These are phyloP conservation scores for Xylariaceae sp. DNA, from an alignment of 2,329 filamentous ascomycete genomes.

Conservation along the genomic window DNA sequence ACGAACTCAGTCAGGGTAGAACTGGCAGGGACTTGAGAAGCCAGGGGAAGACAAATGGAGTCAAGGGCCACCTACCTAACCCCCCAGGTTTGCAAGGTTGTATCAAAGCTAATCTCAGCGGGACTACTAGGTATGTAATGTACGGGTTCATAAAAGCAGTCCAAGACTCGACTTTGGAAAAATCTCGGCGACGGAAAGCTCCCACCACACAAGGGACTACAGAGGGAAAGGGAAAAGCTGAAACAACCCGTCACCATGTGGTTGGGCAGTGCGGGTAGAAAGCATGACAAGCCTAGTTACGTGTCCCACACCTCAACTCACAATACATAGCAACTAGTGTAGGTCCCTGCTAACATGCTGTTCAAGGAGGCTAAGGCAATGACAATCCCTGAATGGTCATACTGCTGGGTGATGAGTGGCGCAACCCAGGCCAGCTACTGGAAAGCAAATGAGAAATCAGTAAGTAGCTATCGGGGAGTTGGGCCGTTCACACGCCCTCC, in stretches of 20 bases:
- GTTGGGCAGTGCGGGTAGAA: conserved; percentile 32
- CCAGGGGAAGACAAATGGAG: conserved; percentile 27
- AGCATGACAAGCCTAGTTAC: conserved; percentile 36
- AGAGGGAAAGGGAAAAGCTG: conserved; percentile 37
- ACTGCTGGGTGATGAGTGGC: conserved; percentile 27
- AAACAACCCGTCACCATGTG: conserved; percentile 42
- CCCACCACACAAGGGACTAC: conserved; percentile 33
- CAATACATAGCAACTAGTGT: conserved; percentile 12
- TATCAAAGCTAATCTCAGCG: conserved; percentile 21
- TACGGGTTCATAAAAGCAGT: conserved; percentile 1
- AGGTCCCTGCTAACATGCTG: conserved; percentile 28
- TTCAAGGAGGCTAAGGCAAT: conserved; percentile 27
- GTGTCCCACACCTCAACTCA: conserved; percentile 29
- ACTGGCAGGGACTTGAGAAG: conserved; percentile 29
- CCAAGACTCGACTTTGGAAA: conserved; percentile 34
- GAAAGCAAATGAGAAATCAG: conserved; percentile 27
- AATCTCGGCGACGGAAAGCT: conserved; percentile 33
- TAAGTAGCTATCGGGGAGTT: conserved; percentile 23
- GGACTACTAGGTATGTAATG: conserved; percentile 12
- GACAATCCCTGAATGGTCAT: conserved; percentile 25
- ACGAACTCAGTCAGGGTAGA: conserved; percentile 29
- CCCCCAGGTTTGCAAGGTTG: conserved; percentile 25
- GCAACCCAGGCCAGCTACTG: conserved; percentile 25
- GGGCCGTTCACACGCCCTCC: conserved; percentile 29
- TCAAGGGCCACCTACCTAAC: conserved; percentile 26